phyloP scores from a whole-genome alignment of 768 basidiomycete genomes.

The Auricularia auricula-judae region DNA sequence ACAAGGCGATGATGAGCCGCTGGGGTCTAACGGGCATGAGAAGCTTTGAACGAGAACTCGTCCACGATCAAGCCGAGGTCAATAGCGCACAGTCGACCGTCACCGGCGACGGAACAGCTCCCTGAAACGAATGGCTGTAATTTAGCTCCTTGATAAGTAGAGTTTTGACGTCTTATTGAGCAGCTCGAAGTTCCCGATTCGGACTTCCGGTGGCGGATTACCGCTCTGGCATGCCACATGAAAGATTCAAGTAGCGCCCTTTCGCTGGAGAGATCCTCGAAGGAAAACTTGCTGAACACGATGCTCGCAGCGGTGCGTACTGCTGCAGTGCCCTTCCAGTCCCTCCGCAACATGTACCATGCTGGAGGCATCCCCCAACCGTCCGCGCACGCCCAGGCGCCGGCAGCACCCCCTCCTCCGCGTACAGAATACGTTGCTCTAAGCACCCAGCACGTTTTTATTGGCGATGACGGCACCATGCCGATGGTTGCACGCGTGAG shows the following conservation, averaged over 20 bases:
- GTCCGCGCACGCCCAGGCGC: neutral
- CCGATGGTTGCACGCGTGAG: slow-evolving; percentile 39
- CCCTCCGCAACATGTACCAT: neutral
- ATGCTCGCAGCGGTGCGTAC: too few species aligned
- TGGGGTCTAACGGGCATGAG: slow-evolving; percentile 91
- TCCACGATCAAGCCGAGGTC: neutral
- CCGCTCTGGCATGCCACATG: neutral
- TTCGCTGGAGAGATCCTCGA: too few species aligned
- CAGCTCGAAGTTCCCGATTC: neutral
- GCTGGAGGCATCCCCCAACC: neutral
- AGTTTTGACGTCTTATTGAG: neutral
- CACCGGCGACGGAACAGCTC: neutral
- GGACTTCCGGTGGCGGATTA: neutral
- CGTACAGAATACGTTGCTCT: slow-evolving; percentile 29
- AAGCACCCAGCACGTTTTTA: slow-evolving; percentile 33
- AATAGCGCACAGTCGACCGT: neutral
- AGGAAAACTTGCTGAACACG: too few species aligned
- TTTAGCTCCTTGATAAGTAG: neutral
- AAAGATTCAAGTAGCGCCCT: too few species aligned
- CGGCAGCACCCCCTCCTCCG: neutral
- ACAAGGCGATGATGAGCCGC: slow-evolving; percentile 85
- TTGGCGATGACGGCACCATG: slow-evolving; percentile 24
- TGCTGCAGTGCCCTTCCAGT: too few species aligned
- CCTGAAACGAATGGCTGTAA: neutral
- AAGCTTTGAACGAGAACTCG: slow-evolving; percentile 62